Evolutionary conservation across 2,329 filamentous ascomycete species (phyloP).

Genomic region (Epichloe coenophiala): DNA sequence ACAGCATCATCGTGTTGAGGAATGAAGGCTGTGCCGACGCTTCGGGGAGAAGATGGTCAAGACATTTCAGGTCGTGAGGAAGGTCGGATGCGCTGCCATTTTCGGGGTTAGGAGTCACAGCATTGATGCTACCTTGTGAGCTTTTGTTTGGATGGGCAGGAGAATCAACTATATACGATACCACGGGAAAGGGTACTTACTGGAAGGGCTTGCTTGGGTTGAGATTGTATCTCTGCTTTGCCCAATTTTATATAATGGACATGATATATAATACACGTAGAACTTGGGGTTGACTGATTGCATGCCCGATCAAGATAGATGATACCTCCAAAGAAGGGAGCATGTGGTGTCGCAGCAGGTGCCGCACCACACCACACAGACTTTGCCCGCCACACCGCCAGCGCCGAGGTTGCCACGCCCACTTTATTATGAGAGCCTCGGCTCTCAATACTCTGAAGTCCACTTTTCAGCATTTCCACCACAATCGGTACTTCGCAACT

Average conservation of each 20-base stretch:
- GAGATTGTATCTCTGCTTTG: not conserved
- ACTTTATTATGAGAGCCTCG: not conserved
- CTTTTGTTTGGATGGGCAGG: not conserved
- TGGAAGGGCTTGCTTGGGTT: not conserved
- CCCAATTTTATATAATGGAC: not conserved
- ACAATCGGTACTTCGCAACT: not conserved
- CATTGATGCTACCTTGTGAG: too few species aligned
- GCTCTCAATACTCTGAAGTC: slow-evolving; percentile 1
- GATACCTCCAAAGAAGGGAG: too few species aligned
- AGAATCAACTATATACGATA: not conserved
- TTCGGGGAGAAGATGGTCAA: slow-evolving; percentile 13
- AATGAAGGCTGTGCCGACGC: slow-evolving; percentile 14
- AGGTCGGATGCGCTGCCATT: not conserved
- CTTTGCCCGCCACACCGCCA: not conserved
- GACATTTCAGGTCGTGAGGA: slow-evolving; percentile 4
- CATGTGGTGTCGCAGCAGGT: too few species aligned
- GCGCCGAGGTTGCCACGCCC: not conserved
- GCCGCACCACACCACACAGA: too few species aligned
- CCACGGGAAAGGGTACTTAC: not conserved
- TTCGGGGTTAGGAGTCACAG: too few species aligned
- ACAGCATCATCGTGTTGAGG: slow-evolving; percentile 25
- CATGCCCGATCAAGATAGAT: too few species aligned
- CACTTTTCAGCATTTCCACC: not conserved
- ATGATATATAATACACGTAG: not conserved
- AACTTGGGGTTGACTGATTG: too few species aligned